Base-by-base conservation (phyloP, 805 yeast genomes). In the Hemisphaericaspora nanyangensis region DNA sequence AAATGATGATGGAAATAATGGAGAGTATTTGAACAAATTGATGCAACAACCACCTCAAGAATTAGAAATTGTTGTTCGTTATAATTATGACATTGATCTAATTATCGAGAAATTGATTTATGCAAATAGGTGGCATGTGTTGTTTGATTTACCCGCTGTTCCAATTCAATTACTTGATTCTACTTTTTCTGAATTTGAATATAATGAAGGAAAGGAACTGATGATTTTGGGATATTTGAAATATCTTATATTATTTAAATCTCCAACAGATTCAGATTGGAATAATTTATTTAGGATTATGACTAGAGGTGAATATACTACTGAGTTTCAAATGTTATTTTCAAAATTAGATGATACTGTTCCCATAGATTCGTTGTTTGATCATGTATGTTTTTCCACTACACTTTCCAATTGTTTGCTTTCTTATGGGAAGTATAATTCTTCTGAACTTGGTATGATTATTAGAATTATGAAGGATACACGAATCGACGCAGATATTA, bases 191-290 rank as follows among this genome's bases (percentile, higher is more conserved):
- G 28, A 38, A 3, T 63, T 62, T 42, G 63, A 67, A 48, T 59
- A 53, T 42, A 71, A 65, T 37, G 50, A 40, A 24, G 66, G 63
- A 34, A 45, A 57, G 6, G 39, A 40, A 33, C 57, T 56, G 32
- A 62, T 60, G 37, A 72, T 71, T 1, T 74, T 70, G 39, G 75
- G 55, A 1, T 53, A 51, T 26, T 31, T 60, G 34, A 50, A 49
- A 20, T 56, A 52, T 50, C 34, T 51, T 6, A 48, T 46, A 27
- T 42, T 35, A 16, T 18, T 32, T 17, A 7, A 28, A n/a, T 24
- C 31, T 12, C 17, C 29, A n/a, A 16, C 34, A 13, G 29, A 29
- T 39, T 24, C 11, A 6, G 33, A 43, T 20, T 56, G 61, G 61
- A 32, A 27, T 3, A 45, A 40, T 15, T 28, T 59, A 10, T 43